A percentile compares a stretch with the other conserved stretches of the same genome.
These are phyloP conservation scores for Cubamyces lactineus DNA, from an alignment of 768 basidiomycete species.

Conservation along the genomic window DNA sequence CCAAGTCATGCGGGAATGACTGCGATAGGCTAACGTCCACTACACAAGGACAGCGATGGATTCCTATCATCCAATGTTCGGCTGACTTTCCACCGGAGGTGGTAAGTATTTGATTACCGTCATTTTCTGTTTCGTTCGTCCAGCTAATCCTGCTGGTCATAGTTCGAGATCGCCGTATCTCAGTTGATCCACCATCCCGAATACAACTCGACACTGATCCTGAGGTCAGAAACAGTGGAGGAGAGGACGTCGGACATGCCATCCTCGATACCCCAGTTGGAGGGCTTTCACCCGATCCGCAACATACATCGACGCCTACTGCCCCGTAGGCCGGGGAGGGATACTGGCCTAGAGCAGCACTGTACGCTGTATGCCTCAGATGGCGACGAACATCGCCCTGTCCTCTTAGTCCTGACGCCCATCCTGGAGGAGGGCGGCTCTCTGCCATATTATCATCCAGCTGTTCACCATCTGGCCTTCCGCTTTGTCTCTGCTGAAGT, in stretches of 20 bases:
- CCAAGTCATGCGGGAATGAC: constrained; percentile 1
- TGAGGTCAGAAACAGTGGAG: constrained; percentile 72
- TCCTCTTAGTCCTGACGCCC: constrained; percentile 60
- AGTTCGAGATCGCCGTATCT: constrained; percentile 76
- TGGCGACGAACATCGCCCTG: constrained; percentile 12
- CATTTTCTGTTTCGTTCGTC: background rate
- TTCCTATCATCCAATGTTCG: constrained; percentile 34
- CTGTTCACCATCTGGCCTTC: constrained; percentile 80
- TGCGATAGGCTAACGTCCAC: background rate
- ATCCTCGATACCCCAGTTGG: constrained; percentile 40
- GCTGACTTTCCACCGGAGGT: constrained; percentile 38
- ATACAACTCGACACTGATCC: constrained; percentile 88
- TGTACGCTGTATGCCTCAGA: constrained; percentile 64
- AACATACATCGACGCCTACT: constrained; percentile 71
- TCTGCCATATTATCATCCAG: constrained; percentile 91
- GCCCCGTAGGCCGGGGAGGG: constrained; percentile 78
- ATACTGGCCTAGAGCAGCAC: constrained; percentile 72
- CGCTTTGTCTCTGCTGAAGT: constrained; percentile 52
- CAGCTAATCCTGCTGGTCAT: background rate
- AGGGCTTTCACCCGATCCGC: constrained; percentile 46
- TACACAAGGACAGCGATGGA: constrained; percentile 25
- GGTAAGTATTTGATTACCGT: constrained; percentile 24
- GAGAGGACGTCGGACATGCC: constrained; percentile 27
- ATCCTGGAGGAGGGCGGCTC: constrained; percentile 46
- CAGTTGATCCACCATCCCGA: constrained; percentile 89